Base-by-base conservation (phyloP, 208 protist species). In the Trypanosomatidae sp. region DNA sequence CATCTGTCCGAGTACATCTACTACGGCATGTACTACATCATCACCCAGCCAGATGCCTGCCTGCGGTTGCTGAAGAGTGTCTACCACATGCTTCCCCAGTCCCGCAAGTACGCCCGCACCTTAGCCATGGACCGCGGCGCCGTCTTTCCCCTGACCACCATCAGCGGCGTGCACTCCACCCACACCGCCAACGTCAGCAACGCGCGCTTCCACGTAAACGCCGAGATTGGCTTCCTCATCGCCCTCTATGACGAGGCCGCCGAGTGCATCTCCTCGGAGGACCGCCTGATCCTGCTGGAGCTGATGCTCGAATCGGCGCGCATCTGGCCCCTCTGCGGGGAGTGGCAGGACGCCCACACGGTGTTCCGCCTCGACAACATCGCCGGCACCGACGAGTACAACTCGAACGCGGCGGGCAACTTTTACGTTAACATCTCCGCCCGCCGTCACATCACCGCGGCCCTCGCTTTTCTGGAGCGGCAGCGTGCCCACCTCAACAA, bases 351-450 rank as follows among this genome's bases (percentile, higher is more conserved):
- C 53, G 82, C 81, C 62, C 78, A 84, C 50, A 92, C 76, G 15
- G 71, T 85, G 30, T 97, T 97, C 74, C 84, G 88, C 56, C 71
- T 97, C 10, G 91, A 97, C 68, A 95, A 94, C 80, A 91, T 95
- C 43, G 85, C 83, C 15, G 91, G 93, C 13, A 80, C 87, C 6
- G 93, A 97, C 76, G 83, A 91, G 74, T 93, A 97, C 78, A 95
- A 95, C 72, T 83, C 77, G 52, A 87, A 81, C 67, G 80, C 84
- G 5, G 85, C 83, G 3, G 91, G 91, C 50, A 97, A 95, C 76
- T 97, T 97, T 75, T 97, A 96, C 83, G 84, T 95, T 50, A 81
- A 94, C 71, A 83, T 97, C 56, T 94, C 88, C n/a, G 93, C 89
- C 19, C 89, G 91, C 65, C 71, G 87, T 58, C 93, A 97, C 80